These are phyloP conservation scores for Gossypium raimondii DNA, from an alignment of 345 rosid species.

Conservation along the genomic window DNA sequence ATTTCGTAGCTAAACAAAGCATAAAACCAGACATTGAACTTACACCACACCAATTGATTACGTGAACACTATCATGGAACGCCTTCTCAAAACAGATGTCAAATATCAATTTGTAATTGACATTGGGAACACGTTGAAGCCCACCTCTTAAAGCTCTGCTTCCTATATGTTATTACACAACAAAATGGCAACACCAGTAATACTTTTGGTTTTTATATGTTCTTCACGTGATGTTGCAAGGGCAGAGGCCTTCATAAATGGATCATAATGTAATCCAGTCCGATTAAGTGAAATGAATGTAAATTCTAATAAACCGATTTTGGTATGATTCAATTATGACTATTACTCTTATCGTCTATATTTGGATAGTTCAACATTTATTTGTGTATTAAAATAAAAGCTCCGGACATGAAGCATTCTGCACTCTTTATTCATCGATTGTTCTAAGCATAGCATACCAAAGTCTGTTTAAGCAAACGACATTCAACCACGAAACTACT, in stretches of 20 bases:
- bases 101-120: constrained; percentile 59
- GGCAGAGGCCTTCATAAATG: too few relatives aligned
- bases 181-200: not conserved
- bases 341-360: not conserved
- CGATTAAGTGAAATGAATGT: not conserved
- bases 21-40: constrained; percentile 51
- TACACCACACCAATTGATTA: constrained; percentile 37
- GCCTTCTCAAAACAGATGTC: constrained; percentile 43
- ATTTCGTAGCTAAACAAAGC: not conserved
- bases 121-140: constrained; percentile 43
- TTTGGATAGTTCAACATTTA: not conserved
- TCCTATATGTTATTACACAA: not conserved
- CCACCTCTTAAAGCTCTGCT: not conserved
- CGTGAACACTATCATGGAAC: constrained; percentile 50
- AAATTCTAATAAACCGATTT: too few relatives aligned
- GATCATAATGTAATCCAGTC: too few relatives aligned
- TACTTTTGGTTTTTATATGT: not conserved
- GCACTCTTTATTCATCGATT: not conserved
- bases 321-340: too few relatives aligned
- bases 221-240: too few relatives aligned
- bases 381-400: not conserved
- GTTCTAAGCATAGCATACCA: not conserved
- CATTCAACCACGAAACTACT: too few relatives aligned
- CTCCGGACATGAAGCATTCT: not conserved
- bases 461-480: not conserved